Evolutionary conservation across 176 grass and related monocot genomes (phyloP), one percentile per base, ranked within the genome.

Genomic region (Triticum monococcum): DNA sequence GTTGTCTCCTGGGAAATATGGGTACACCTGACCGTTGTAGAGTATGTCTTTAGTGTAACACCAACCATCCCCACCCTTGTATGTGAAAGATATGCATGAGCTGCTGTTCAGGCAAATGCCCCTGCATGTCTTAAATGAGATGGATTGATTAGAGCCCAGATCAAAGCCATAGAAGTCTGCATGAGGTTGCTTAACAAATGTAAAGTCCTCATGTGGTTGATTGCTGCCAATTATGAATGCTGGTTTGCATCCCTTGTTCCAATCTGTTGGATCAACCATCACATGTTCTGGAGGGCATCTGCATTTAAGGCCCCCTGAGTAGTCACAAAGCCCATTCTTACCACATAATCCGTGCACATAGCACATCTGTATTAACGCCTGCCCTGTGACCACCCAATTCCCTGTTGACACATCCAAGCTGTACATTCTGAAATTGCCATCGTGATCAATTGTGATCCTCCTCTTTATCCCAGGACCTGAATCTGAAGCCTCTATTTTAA

Each of bases 371-470:
- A 88, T 72, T 12, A 94, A 32, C 61, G 87, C 92, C 50, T 89
- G 89, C 65, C 89, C 88, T 50, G 92, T 85, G 25, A 88, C 31
- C 1, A 11, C 5, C 92, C 92, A 93, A 17, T 60, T 64, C 25
- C 89, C 86, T 54, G 74, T 83, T 45, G 77, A 84, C 40, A 20
- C 72, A 83, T 91, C 90, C 78, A 93, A 83, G 89, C 89, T 93
- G 68, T 93, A 93, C 86, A 91, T 83, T 80, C 92, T 91, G 31
- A 93, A 84, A 82, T 93, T 93, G n/a, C 89, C 92, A 80, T 91
- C 92, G n/a, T 91, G 86, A 75, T 91, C 89, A 37, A 91, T 52
- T 30, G 74, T 94, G 38, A 91, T 69, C 46, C 89, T 88, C 71
- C 79, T 66, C 83, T 86, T 82, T 65, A 91, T 81, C 52, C 92